Evolutionary conservation across 495 filamentous ascomycete species (phyloP), one percentile per base, ranked within the genome.

Genomic region (Lepidopterella palustris): DNA sequence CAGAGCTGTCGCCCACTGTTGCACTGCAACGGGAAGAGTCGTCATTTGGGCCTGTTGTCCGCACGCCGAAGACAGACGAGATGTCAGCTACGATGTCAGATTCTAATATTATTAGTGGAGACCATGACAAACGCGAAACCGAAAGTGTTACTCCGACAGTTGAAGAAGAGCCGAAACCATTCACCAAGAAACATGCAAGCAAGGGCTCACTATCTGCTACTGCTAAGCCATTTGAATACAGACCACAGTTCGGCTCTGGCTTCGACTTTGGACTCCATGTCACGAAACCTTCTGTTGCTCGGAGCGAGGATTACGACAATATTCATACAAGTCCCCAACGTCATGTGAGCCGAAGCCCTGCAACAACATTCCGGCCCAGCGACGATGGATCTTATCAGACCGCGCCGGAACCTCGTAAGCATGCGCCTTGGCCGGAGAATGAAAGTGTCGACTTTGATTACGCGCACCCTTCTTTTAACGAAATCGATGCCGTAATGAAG

Each of bases 401-500:
- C 59, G 67, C 65, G 26, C 45, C 63, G 21, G 64, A 67, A 51
- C 42, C 57, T 10, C 35, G 55, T 10, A 64, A 56, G 42, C 65
- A 63, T 53, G 54, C 40, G 3, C 55, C 62, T 18, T 66, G 69
- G 50, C 64, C 69, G 6, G 69, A 67, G 45, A 67, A 61, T 27
- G 66, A 68, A 51, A 63, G 56, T 24, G 35, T 65, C 10, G 64
- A 70, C 53, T 68, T 60, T 28, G 62, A 70, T 49, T 52, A 59
- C 53, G 67, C 48, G n/a, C 65, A 82, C 45, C 82, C 82, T 23
- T 84, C 87, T 42, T 86, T 88, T 60, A 84, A 86, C 56, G 89
- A 95, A 68, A 84, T 95, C 62, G 89, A 95, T 71, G 88, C 83
- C 25, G 78, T 95, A 53, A 93, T 95, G 88, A 84, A 85, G 18